These are phyloP conservation scores for Epichloe elymi DNA, from an alignment of 2,329 filamentous ascomycete genomes.

Conservation along the genomic window DNA sequence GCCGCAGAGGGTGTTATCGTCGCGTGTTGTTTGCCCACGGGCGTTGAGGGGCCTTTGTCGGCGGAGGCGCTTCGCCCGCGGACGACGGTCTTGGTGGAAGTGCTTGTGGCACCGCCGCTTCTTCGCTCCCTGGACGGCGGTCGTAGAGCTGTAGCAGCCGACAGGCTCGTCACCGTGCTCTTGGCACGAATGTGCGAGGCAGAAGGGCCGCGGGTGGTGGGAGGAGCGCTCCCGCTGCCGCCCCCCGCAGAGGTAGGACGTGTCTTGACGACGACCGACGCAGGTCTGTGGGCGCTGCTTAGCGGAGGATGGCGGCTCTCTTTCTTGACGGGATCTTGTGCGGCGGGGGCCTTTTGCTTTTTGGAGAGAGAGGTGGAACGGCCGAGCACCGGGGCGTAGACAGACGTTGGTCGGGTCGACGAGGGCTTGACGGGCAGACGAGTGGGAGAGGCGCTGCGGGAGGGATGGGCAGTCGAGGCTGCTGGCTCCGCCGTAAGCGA, in stretches of 20 bases:
- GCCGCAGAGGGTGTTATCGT: slow-evolving; percentile 4
- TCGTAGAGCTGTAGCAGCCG: slow-evolving; percentile 15
- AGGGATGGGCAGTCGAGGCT: slow-evolving; percentile 9
- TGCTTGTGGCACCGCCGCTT: not conserved
- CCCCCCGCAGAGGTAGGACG: slow-evolving; percentile 19
- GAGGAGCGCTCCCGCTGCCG: slow-evolving; percentile 11
- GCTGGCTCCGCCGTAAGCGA: slow-evolving; percentile 5
- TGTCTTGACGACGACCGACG: slow-evolving; percentile 9
- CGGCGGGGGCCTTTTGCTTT: not conserved
- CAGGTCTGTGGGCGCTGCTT: slow-evolving; percentile 18
- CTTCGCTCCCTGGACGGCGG: slow-evolving; percentile 15
- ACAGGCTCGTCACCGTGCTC: slow-evolving; percentile 18
- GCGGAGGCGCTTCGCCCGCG: slow-evolving; percentile 7
- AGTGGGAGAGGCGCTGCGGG: slow-evolving; percentile 32
- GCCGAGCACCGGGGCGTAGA: slow-evolving; percentile 7
- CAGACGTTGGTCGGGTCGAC: slow-evolving; percentile 20
- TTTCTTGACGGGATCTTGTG: slow-evolving; percentile 10
- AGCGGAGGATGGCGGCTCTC: slow-evolving; percentile 21
- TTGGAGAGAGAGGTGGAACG: slow-evolving; percentile 13
- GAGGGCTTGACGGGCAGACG: slow-evolving; percentile 35
- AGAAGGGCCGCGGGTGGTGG: slow-evolving; percentile 5
- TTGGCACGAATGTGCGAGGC: slow-evolving; percentile 18
- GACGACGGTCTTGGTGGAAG: not conserved
- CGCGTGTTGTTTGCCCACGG: not conserved
- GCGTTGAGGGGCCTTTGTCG: slow-evolving; percentile 9